Evolutionary conservation across 2,329 filamentous ascomycete genomes (phyloP), one percentile per base, ranked within the genome.

Genomic region (Knufia fluminis): DNA sequence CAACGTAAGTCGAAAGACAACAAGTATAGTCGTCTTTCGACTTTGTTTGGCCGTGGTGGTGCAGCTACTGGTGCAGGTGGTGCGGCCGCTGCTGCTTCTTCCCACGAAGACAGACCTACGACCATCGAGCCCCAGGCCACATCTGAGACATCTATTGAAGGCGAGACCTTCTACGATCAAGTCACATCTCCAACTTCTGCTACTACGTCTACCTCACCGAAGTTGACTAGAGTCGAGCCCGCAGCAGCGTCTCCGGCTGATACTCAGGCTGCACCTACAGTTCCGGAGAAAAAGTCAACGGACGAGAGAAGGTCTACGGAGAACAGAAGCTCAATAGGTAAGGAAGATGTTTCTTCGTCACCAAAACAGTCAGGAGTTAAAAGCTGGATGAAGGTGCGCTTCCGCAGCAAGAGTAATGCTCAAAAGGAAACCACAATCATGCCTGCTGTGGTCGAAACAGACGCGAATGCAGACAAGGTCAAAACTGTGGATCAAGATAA

Each of bases 361-460:
- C 54, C 55, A 10, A 54, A 54, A 4, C 57, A 20, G 28, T 46
- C 44, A 24, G 16, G 44, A n/a, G 33, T 46, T 19, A 44, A 44
- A 39, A 31, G 24, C 22, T 38, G 31, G 47, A 49, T 38, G 38
- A 49, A 49, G 31, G 56, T 46, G 33, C 48, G 46, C 32, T 52
- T 58, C 40, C 50, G 46, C 41, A 20, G 46, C 16, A 51, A 49
- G 48, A 55, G 53, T 45, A 55, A 55, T 22, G 8, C 53, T 26
- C 52, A 57, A 24, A 53, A 55, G 22, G 53, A 54, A 10, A 22
- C 45, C 14, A 23, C 14, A 8, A 49, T 55, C 7, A 52, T 46
- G 26, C 26, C 50, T 8, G 31, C 35, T 31, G 50, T 40, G 4
- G 50, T 41, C 12, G 47, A 47, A 23, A 31, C 45, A 4, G 22